phyloP scores from a whole-genome alignment of 148 eudicot species.

The Fallopia convolvulus region DNA sequence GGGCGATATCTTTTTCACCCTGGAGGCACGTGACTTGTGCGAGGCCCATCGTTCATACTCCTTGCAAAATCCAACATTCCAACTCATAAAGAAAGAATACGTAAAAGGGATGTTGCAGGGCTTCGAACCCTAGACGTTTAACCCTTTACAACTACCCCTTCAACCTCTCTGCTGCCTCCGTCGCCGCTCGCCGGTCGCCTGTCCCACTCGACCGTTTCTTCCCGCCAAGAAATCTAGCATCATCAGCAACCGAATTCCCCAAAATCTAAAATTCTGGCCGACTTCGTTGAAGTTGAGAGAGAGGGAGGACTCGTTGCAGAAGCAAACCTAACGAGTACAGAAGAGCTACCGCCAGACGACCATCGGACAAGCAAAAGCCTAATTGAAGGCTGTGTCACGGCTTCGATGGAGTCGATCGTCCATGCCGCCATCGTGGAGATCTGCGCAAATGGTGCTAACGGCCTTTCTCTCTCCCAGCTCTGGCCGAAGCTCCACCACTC shows the following conservation, averaged over 20 bases:
- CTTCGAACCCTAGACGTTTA: constrained; percentile 6
- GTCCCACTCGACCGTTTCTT: neutral
- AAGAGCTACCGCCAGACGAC: neutral
- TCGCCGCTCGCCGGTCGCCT: neutral
- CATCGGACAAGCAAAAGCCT: too few relatives aligned
- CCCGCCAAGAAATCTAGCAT: neutral
- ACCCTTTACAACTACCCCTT: neutral
- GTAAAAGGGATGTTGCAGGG: neutral
- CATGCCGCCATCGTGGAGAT: constrained; percentile 61
- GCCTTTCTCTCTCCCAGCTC: constrained; percentile 43
- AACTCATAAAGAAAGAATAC: neutral
- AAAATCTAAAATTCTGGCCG: neutral
- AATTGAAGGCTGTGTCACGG: neutral
- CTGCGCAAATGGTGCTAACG: constrained; percentile 47
- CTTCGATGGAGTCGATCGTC: constrained; percentile 53
- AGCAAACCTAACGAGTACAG: neutral
- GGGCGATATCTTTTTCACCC: too few relatives aligned
- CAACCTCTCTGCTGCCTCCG: neutral
- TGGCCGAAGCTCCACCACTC: constrained; percentile 43
- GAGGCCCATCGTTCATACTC: neutral
- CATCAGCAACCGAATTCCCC: neutral
- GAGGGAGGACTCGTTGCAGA: neutral
- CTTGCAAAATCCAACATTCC: neutral
- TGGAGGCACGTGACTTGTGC: neutral
- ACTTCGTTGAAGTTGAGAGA: neutral